These are phyloP conservation scores for Babesia gibsoni DNA, from an alignment of 169 alveolate species.

Conservation along the genomic window DNA sequence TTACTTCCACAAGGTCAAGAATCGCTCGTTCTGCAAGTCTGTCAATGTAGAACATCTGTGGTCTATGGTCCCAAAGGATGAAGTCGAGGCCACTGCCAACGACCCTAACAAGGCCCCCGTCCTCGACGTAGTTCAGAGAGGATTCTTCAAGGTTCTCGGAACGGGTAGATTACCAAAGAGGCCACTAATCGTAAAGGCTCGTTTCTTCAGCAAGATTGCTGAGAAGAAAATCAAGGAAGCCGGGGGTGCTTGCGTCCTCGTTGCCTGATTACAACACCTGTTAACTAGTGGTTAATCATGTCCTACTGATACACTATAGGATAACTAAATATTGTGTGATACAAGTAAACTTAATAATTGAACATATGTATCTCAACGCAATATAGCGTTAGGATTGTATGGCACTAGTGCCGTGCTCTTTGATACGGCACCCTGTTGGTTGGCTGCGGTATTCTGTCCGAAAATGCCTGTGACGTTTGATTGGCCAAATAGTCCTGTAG, in stretches of 20 bases:
- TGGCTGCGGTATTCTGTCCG: not conserved
- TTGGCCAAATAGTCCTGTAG: not conserved
- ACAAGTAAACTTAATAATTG: too few relatives aligned
- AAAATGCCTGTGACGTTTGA: too few relatives aligned
- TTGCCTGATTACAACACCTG: constrained; percentile 89
- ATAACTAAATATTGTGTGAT: too few relatives aligned
- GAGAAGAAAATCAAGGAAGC: constrained; percentile 96
- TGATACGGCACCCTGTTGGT: constrained; percentile 3
- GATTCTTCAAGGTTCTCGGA: constrained; percentile 97
- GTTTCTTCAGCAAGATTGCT: constrained; percentile 93
- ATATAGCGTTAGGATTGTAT: constrained; percentile 22
- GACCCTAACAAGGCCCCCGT: constrained; percentile 92
- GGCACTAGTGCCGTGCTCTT: constrained; percentile 45
- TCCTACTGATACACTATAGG: too few relatives aligned
- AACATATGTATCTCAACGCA: too few relatives aligned
- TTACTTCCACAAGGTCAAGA: constrained; percentile 91
- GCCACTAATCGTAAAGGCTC: constrained; percentile 97
- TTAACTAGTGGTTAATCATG: too few relatives aligned
- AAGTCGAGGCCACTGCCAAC: constrained; percentile 82
- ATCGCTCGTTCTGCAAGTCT: constrained; percentile 85
- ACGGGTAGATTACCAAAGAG: constrained; percentile 90
- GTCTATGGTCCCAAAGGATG: constrained; percentile 92
- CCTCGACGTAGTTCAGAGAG: constrained; percentile 94
- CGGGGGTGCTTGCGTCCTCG: constrained; percentile 95
- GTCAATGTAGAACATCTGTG: constrained; percentile 94